These are phyloP conservation scores for Phytophthora macrochlamydospora DNA, from an alignment of 352 stramenopile species.

Conservation along the genomic window DNA sequence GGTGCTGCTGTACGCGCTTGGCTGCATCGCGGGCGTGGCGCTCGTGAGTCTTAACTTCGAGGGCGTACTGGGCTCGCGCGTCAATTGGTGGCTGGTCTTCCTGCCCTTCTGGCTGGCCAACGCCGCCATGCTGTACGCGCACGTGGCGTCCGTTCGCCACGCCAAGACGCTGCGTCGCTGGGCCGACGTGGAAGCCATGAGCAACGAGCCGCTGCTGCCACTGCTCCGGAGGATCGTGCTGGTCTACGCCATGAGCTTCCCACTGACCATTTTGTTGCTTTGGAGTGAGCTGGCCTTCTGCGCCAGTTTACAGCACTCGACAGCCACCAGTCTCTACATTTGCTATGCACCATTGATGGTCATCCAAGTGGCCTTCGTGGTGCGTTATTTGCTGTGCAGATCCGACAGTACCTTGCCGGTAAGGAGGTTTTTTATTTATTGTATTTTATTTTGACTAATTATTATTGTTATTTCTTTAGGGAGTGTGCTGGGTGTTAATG, in stretches of 20 bases:
- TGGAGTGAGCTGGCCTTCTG: slow-evolving; percentile 88
- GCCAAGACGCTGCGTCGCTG: slow-evolving; percentile 71
- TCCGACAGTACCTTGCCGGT: slow-evolving; percentile 80
- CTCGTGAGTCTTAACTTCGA: slow-evolving; percentile 85
- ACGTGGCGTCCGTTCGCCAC: slow-evolving; percentile 66
- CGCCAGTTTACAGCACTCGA: slow-evolving; percentile 58
- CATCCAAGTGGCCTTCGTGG: slow-evolving; percentile 82
- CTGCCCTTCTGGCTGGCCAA: slow-evolving; percentile 85
- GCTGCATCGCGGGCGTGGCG: slow-evolving; percentile 70
- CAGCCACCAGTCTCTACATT: slow-evolving; percentile 73
- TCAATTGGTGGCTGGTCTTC: slow-evolving; percentile 88
- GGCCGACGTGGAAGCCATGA: slow-evolving; percentile 83
- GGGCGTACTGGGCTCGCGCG: slow-evolving; percentile 50
- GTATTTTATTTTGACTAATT: neutral
- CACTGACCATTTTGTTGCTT: slow-evolving; percentile 70
- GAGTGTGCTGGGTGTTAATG: slow-evolving; percentile 74
- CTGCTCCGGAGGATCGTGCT: slow-evolving; percentile 77
- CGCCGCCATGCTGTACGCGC: slow-evolving; percentile 55
- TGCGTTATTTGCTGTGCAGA: slow-evolving; percentile 81
- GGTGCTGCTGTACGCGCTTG: slow-evolving; percentile 77
- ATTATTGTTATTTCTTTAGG: slow-evolving; percentile 39
- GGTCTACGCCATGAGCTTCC: slow-evolving; percentile 76
- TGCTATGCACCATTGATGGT: slow-evolving; percentile 82
- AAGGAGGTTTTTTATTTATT: slow-evolving; percentile 20
- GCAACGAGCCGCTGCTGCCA: slow-evolving; percentile 80